These are phyloP conservation scores for Lithohypha guttulata DNA, from an alignment of 2,329 filamentous ascomycete genomes.

Conservation along the genomic window DNA sequence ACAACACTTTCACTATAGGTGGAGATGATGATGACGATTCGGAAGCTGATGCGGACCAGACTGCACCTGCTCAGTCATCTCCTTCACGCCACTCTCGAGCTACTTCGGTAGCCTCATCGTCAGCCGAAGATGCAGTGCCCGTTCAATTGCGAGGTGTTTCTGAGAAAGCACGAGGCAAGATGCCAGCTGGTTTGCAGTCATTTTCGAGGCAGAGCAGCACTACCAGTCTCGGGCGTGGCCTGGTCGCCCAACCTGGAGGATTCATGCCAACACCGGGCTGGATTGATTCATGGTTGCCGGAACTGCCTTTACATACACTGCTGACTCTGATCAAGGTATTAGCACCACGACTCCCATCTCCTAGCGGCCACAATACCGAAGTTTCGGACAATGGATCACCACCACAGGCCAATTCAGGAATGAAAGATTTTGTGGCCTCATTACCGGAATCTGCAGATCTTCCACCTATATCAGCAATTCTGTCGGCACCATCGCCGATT, in stretches of 20 bases:
- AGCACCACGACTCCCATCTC: constrained; percentile 39
- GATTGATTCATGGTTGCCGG: constrained; percentile 89
- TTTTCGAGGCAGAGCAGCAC: constrained; percentile 89
- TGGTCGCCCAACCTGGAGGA: constrained; percentile 47
- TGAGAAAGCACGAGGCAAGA: constrained; percentile 91
- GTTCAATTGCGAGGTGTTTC: constrained; percentile 84
- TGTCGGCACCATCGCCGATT: constrained; percentile 57
- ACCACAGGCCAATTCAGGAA: constrained; percentile 29
- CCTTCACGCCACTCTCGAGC: constrained; percentile 46
- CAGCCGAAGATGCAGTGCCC: constrained; percentile 67
- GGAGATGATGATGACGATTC: constrained; percentile 67
- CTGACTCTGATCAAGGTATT: constrained; percentile 61
- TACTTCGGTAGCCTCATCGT: constrained; percentile 57
- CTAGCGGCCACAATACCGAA: constrained; percentile 35
- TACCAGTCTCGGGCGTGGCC: constrained; percentile 62
- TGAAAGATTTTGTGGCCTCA: constrained; percentile 32
- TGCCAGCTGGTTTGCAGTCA: constrained; percentile 69
- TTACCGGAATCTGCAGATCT: constrained; percentile 35
- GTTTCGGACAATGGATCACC: constrained; percentile 12
- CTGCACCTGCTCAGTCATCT: constrained; percentile 46
- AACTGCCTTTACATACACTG: constrained; percentile 78
- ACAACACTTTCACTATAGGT: constrained; percentile 76
- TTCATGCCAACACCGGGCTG: constrained; percentile 75
- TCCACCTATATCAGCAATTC: constrained; percentile 55
- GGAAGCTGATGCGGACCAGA: constrained; percentile 44